Conservation (phyloP, 257 asterid species). For the Solanum tarijense region DNA sequence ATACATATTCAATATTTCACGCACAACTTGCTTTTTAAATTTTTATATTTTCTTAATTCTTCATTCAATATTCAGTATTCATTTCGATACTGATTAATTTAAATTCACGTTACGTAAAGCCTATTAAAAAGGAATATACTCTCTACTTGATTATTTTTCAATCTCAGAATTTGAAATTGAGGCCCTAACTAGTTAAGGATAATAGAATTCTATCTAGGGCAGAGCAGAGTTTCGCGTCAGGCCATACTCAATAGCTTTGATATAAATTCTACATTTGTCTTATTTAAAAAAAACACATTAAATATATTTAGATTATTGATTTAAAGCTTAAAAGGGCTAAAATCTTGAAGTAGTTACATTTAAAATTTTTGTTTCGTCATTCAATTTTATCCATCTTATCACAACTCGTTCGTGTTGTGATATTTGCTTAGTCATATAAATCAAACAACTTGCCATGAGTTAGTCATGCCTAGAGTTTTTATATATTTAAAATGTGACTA, state of each 20-base stretch:
- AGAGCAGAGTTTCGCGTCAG: background rate
- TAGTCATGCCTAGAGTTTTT: background rate
- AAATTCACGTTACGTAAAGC: accelerated
- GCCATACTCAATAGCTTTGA: background rate
- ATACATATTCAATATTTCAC: background rate
- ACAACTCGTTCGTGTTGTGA: background rate
- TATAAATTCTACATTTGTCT: background rate
- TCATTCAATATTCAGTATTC: accelerated
- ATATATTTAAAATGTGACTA: background rate
- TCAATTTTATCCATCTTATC: background rate
- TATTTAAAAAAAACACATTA: background rate
- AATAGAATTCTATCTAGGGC: accelerated
- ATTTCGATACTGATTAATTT: accelerated
- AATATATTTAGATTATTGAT: background rate
- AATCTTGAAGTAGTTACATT: background rate
- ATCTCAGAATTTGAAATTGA: accelerated
- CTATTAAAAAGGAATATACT: background rate
- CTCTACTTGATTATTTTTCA: background rate
- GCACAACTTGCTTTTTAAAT: background rate
- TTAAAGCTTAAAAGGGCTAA: background rate
- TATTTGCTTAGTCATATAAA: background rate
- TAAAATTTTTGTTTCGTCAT: accelerated
- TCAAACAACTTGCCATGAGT: background rate
- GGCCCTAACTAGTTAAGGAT: background rate
- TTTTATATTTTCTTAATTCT: background rate